Conservation (phyloP, 805 yeast genomes). For the Monosporozyma siamensis region DNA sequence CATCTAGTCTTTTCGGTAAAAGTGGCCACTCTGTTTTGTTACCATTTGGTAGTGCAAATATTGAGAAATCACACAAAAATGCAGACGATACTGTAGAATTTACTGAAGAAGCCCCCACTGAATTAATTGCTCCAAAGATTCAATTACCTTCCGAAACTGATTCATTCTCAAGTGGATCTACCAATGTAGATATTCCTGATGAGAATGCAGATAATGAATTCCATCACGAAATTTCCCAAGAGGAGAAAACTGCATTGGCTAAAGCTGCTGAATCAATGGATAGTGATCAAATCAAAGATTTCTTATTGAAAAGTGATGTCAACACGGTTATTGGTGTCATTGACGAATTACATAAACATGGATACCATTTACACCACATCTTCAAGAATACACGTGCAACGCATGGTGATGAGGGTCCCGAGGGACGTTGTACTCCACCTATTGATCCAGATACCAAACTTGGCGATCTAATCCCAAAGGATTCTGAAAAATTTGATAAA, state of each 20-base stretch:
- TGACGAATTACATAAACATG: slow-evolving; percentile 33
- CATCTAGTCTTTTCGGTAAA: slow-evolving; percentile 21
- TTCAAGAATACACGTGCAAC: slow-evolving; percentile 10
- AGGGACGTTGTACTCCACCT: slow-evolving; percentile 5
- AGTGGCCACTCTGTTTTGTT: slow-evolving; percentile 27
- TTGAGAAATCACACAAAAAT: slow-evolving; percentile 20
- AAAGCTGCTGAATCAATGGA: slow-evolving; percentile 27
- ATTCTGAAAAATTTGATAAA: slow-evolving; percentile 3
- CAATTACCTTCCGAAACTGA: background rate
- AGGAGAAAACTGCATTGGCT: slow-evolving; percentile 19
- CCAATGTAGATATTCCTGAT: background rate
- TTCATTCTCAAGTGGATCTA: background rate
- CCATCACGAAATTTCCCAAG: slow-evolving; percentile 2
- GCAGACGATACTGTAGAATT: slow-evolving; percentile 28
- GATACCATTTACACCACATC: slow-evolving; percentile 33
- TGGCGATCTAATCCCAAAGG: slow-evolving; percentile 3
- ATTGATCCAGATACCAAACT: background rate
- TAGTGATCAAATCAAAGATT: slow-evolving; percentile 32
- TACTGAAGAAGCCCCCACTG: slow-evolving; percentile 6
- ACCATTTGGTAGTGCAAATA: slow-evolving; percentile 31
- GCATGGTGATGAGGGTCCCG: slow-evolving; percentile 8
- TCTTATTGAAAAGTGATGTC: slow-evolving; percentile 32
- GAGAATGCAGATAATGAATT: background rate
- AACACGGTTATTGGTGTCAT: slow-evolving; percentile 32
- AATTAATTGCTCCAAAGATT: slow-evolving; percentile 6